Base-by-base conservation (phyloP, 78 protist species). In the Goniomonas avonlea region DNA sequence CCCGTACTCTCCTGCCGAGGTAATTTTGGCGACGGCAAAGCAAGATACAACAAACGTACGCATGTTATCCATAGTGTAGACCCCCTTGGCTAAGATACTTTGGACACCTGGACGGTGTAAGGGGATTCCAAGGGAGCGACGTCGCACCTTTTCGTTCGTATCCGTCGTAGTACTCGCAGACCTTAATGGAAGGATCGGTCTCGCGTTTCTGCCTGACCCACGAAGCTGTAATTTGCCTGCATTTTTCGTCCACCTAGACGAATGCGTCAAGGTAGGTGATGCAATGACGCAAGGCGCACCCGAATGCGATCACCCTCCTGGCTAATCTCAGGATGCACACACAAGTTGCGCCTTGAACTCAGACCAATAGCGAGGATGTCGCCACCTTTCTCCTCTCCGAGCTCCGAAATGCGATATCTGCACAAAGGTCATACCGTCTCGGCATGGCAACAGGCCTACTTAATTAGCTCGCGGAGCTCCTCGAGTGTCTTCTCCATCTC, bases 401-500 rank as follows among this genome's bases (percentile, higher is more conserved):
- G n/a, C n/a, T n/a, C n/a, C n/a, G n/a, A n/a, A n/a, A n/a, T n/a
- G n/a, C n/a, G n/a, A n/a, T n/a, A n/a, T n/a, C n/a, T n/a, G n/a
- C n/a, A n/a, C n/a, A n/a, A n/a, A n/a, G n/a, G n/a, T n/a, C n/a
- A n/a, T n/a, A n/a, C n/a, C n/a, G n/a, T n/a, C n/a, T n/a, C n/a
- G n/a, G n/a, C n/a, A n/a, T n/a, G n/a, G n/a, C n/a, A n/a, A n/a
- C n/a, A n/a, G n/a, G n/a, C n/a, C 70, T 79, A 87, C 3, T 35
- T 43, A 8, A 91, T 38, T 8, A 93, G 85, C 21, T 74, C 31
- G 38, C 82, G 60, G 37, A 94, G 77, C 83, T 95, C 98, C 27
- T 85, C 93, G 20, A 48, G 50, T 11, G 40, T 41, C 83, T 95
- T 91, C 38, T 88, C 93, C 75, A 96, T 91, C 80, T 97, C 98